Evolutionary conservation across 2,329 filamentous ascomycete genomes (phyloP), one percentile per base, ranked within the genome.

Genomic region (Ophiostoma perfectum): DNA sequence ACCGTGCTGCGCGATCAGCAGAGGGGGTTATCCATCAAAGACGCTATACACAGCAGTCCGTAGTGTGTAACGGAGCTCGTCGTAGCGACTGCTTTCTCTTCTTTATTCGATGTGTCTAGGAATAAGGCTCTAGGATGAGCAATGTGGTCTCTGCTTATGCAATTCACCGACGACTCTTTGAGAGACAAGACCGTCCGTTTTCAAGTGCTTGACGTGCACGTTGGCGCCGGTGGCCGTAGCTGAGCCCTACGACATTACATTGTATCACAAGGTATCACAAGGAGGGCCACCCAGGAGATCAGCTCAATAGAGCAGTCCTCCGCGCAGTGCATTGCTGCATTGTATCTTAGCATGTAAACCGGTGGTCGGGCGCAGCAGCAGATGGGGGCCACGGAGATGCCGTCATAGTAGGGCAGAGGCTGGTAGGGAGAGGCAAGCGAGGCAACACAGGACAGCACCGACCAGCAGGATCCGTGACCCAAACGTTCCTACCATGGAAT

Each of bases 401-500:
- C 49, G 49, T 55, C 49, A 55, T 55, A 27, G 27, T 27, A 55
- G 49, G 49, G 49, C 49, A 55, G 49, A 55, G 45, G 27, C 27
- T 1, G 6, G 45, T 5, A 47, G 11, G 45, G 27, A n/a, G 49
- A 55, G 49, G 14, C n/a, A 55, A n/a, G 14, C 47, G 18, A 47
- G 7, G 18, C n/a, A n/a, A 52, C 49, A 55, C 8, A 3, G 42
- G 14, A 9, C n/a, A n/a, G 49, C 49, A 55, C 49, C 49, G n/a
- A 55, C 49, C 49, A 55, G n/a, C n/a, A 55, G 49, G 49, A 44
- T 16, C 62, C 9, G 63, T 62, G 11, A 65, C 63, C 47, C 67
- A 66, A 66, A 42, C 63, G 42, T 44, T 3, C 65, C 52, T 68
- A 64, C 66, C 68, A 67, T 70, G 63, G 47, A 11, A 16, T 63